These are phyloP conservation scores for Cercophora newfieldiana DNA, from an alignment of 495 filamentous ascomycete genomes.

Conservation along the genomic window DNA sequence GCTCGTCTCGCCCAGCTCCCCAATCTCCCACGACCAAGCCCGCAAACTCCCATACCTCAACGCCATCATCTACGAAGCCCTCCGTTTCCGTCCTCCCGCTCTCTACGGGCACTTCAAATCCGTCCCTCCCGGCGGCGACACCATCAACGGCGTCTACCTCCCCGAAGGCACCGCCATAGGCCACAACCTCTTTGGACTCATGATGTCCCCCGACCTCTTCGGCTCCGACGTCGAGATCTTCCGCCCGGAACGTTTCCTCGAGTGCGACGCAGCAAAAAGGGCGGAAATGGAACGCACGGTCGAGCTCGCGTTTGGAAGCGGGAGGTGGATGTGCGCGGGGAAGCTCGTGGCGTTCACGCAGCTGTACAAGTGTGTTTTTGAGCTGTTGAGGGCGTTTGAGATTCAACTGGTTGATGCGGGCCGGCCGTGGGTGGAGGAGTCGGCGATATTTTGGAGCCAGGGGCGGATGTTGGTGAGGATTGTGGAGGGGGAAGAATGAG, in stretches of 20 bases:
- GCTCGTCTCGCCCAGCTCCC: constrained; percentile 23
- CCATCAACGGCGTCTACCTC: constrained; percentile 54
- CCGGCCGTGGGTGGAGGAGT: constrained; percentile 7
- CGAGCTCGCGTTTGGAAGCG: constrained; percentile 33
- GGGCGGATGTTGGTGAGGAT: constrained; percentile 8
- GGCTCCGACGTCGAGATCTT: constrained; percentile 48
- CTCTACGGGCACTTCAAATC: constrained; percentile 49
- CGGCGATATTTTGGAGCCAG: constrained; percentile 9
- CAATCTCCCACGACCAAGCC: constrained; percentile 41
- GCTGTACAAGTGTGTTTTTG: constrained; percentile 53
- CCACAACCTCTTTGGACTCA: constrained; percentile 24
- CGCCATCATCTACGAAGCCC: constrained; percentile 44
- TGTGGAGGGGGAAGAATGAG: background rate
- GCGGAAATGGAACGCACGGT: constrained; percentile 37
- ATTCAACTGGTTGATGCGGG: constrained; percentile 7
- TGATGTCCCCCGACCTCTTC: constrained; percentile 39
- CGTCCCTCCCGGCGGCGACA: constrained; percentile 41
- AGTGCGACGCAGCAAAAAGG: constrained; percentile 28
- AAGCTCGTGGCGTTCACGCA: constrained; percentile 39
- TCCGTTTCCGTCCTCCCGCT: constrained; percentile 42
- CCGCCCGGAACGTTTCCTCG: constrained; percentile 54
- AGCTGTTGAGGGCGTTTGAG: constrained; percentile 28
- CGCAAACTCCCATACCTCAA: constrained; percentile 42
- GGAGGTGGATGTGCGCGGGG: constrained; percentile 39
- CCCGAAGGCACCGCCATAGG: constrained; percentile 60